Evolutionary conservation across 768 basidiomycete genomes (phyloP), one percentile per base, ranked within the genome.

Genomic region (Leccinum longicurvipes): DNA sequence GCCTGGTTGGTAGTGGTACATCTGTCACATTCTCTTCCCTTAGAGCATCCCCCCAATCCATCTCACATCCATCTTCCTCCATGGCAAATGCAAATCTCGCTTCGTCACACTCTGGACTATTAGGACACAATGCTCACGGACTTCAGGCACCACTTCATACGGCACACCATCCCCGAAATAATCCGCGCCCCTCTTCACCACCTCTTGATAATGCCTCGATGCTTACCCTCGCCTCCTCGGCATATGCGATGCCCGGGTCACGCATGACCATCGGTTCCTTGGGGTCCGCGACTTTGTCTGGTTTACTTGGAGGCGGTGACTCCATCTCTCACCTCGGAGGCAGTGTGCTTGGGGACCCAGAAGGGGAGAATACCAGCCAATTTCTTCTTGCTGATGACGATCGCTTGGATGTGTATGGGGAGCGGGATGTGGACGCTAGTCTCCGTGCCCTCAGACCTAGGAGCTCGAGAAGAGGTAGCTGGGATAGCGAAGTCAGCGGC

Each of bases 141-240:
- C 59, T 88, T 17, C 91, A 94, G 67, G 91, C 92, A 9, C 96
- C 95, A 0, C 79, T 89, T 32, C 93, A 96, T 68, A 93, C 93
- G 0, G 76, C 82, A n/a, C 93, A 92, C 52, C 93, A 98, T 73
- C 95, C 96, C 10, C 84, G 93, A 46, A 92, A 97, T 71, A 99
- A 99, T 67, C 96, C 96, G 1, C 85, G 91, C 23, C 96, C 97
- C 23, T 88, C 89, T 15, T 91, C 91, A 6, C 89, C 92, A 21
- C 95, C 96, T 1, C 77, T 84, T 45, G 93, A 95, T 66, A 94
- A 98, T 66, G 96, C 96, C 2, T 94, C 91, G 2, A 76, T 95
- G 53, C 78, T 98, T 46, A 99, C 96, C 0, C 82, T 99, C 11
- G 96, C 96, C 12, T 94, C 92, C 24, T 95, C 93, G 3, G 93